A percentile compares a stretch with the other conserved stretches of the same genome.
These are phyloP conservation scores for Suhomyces taliae DNA, from an alignment of 1,139 yeast species.

Conservation along the genomic window DNA sequence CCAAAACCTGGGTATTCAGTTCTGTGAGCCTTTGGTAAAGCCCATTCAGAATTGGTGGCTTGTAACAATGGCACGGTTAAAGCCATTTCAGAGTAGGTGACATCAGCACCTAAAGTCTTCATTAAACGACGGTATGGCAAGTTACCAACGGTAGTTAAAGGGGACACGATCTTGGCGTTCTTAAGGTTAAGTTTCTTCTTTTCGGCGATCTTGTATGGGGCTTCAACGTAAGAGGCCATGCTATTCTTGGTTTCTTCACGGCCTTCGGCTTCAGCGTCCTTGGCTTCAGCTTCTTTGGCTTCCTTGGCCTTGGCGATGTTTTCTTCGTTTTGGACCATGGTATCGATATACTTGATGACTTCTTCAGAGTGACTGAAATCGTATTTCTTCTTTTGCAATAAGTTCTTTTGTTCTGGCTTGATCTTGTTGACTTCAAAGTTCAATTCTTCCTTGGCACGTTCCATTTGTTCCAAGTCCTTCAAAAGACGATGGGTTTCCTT, in stretches of 20 bases:
- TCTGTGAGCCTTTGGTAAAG: constrained; percentile 84
- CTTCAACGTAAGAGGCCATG: constrained; percentile 64
- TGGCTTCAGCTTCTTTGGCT: constrained; percentile 17
- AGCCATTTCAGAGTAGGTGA: constrained; percentile 96
- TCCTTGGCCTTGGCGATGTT: constrained; percentile 36
- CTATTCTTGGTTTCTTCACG: constrained; percentile 29
- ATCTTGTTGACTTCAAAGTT: constrained; percentile 71
- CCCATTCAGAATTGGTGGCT: constrained; percentile 96
- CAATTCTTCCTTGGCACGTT: constrained; percentile 25
- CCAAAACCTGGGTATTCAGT: constrained; percentile 89
- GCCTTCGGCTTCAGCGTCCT: constrained; percentile 22
- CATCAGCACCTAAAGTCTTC: constrained; percentile 89
- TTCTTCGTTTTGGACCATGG: constrained; percentile 39
- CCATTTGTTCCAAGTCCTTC: constrained; percentile 43
- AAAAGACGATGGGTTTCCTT: constrained; percentile 47
- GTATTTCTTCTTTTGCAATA: constrained; percentile 64
- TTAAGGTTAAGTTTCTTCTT: constrained; percentile 70
- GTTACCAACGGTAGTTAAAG: constrained; percentile 96
- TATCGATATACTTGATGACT: constrained; percentile 57
- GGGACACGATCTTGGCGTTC: constrained; percentile 85
- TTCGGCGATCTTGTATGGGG: constrained; percentile 78
- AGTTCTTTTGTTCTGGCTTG: constrained; percentile 48
- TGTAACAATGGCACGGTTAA: constrained; percentile 79
- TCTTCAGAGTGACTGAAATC: constrained; percentile 55
- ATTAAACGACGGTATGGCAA: constrained; percentile 91